These are phyloP conservation scores for Nemania diffusa DNA, from an alignment of 2,329 filamentous ascomycete genomes.

Conservation along the genomic window DNA sequence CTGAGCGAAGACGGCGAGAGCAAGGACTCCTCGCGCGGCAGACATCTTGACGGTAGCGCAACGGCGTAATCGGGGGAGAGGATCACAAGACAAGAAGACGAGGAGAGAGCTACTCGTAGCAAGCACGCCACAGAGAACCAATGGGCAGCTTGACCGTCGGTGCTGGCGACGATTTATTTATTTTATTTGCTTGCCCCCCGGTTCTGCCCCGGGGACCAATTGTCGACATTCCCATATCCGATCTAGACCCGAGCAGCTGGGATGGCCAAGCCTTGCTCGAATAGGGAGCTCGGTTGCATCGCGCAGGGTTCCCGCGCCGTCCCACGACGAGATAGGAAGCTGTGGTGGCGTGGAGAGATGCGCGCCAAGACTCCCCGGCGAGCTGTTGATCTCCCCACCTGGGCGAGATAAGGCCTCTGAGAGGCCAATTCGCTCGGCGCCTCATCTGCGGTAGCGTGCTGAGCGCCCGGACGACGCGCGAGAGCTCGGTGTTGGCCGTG, in stretches of 20 bases:
- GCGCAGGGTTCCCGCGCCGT: too few relatives aligned
- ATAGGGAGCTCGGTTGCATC: slow-evolving; percentile 30
- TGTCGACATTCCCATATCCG: slow-evolving; percentile 5
- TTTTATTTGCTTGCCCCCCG: slow-evolving; percentile 4
- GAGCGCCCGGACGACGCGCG: slow-evolving; percentile 2
- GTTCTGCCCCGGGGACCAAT: slow-evolving; percentile 1
- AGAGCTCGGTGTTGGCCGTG: slow-evolving; percentile 3
- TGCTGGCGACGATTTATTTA: slow-evolving; percentile 19
- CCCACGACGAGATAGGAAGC: slow-evolving; percentile 34
- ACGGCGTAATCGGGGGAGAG: slow-evolving; percentile 16
- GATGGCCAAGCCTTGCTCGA: slow-evolving; percentile 29
- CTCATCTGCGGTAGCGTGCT: slow-evolving; percentile 10
- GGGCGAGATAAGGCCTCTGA: slow-evolving; percentile 29
- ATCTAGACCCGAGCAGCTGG: slow-evolving; percentile 31
- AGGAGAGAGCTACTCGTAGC: not conserved
- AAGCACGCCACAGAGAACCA: not conserved
- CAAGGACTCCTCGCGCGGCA: slow-evolving; percentile 40
- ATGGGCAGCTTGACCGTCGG: not conserved
- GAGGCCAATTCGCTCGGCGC: slow-evolving; percentile 24
- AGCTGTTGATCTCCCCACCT: slow-evolving; percentile 20
- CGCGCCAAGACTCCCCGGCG: slow-evolving; percentile 4
- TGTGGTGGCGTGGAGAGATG: slow-evolving; percentile 14
- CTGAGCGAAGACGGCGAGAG: slow-evolving; percentile 45
- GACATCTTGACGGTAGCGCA: slow-evolving; percentile 27
- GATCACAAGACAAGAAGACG: slow-evolving; percentile 1